Evolutionary conservation across 2,329 filamentous ascomycete species (phyloP).

Genomic region (Claviceps monticola): DNA sequence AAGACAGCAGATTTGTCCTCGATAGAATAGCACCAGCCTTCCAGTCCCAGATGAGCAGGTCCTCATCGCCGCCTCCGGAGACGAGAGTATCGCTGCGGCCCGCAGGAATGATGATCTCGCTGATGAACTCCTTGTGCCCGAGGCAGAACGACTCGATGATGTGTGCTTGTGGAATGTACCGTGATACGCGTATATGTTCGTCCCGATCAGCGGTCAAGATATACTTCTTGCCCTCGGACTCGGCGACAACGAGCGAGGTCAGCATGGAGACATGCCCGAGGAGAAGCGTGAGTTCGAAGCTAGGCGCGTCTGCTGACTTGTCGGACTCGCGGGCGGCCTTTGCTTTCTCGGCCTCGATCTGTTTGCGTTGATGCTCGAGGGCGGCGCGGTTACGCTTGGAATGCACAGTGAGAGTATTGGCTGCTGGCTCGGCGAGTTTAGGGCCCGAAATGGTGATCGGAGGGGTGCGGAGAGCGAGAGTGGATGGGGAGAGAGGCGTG

Average conservation of each 20-base stretch:
- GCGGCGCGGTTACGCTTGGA: slow-evolving; percentile 48
- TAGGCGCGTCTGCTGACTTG: slow-evolving; percentile 19
- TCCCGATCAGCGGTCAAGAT: slow-evolving; percentile 44
- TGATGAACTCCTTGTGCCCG: slow-evolving; percentile 77
- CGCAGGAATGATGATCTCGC: slow-evolving; percentile 52
- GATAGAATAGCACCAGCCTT: slow-evolving; percentile 36
- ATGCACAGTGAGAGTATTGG: slow-evolving; percentile 48
- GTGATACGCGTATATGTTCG: slow-evolving; percentile 75
- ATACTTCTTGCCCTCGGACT: slow-evolving; percentile 28
- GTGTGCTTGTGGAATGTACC: slow-evolving; percentile 68
- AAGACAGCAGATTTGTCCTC: slow-evolving; percentile 36
- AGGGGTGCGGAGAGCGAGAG: slow-evolving; percentile 6
- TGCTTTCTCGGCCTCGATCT: slow-evolving; percentile 21
- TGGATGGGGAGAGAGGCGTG: slow-evolving; percentile 10
- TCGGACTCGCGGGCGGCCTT: slow-evolving; percentile 12
- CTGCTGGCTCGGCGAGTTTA: slow-evolving; percentile 31
- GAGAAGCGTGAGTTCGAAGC: slow-evolving; percentile 64
- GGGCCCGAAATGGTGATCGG: slow-evolving; percentile 1
- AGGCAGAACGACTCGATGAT: slow-evolving; percentile 84
- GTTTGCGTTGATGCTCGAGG: slow-evolving; percentile 42
- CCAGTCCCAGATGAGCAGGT: slow-evolving; percentile 79
- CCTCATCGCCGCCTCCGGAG: slow-evolving; percentile 75
- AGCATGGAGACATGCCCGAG: slow-evolving; percentile 94
- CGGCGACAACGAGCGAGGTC: slow-evolving; percentile 53
- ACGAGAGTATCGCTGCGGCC: slow-evolving; percentile 49